Conservation (phyloP, 345 rosid species). For the Brassica incana region DNA sequence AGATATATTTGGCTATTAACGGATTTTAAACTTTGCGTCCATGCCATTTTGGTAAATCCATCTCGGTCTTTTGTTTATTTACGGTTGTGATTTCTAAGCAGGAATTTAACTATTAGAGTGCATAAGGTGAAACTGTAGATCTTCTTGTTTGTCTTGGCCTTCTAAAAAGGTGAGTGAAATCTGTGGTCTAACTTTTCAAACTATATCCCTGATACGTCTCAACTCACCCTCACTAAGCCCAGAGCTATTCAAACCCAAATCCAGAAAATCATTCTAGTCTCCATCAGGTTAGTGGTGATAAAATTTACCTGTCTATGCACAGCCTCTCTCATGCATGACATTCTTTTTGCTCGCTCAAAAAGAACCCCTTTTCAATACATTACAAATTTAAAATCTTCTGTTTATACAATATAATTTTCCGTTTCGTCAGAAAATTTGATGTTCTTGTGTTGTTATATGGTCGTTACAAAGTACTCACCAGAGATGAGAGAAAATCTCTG, state of each 20-base stretch:
- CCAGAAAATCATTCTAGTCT: slow-evolving; percentile 72
- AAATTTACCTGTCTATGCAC: not conserved
- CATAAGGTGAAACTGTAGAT: slow-evolving; percentile 66
- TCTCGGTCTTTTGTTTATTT: slow-evolving; percentile 6
- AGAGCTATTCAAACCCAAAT: slow-evolving; percentile 75
- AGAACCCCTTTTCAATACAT: not conserved
- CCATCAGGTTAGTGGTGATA: slow-evolving; percentile 54
- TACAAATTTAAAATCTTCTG: not conserved
- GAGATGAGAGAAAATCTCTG: not conserved
- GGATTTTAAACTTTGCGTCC: not conserved
- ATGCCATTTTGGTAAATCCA: not conserved
- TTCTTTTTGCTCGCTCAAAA: not conserved
- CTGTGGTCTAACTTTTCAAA: slow-evolving; percentile 57
- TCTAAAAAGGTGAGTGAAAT: slow-evolving; percentile 60
- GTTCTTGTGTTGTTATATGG: not conserved
- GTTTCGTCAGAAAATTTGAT: not conserved
- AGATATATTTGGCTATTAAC: not conserved
- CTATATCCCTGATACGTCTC: slow-evolving; percentile 69
- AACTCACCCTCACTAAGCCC: slow-evolving; percentile 66
- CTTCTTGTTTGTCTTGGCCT: slow-evolving; percentile 68
- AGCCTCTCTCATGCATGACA: not conserved
- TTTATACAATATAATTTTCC: not conserved
- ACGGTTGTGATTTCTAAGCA: slow-evolving; percentile 34
- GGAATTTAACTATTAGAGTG: slow-evolving; percentile 55
- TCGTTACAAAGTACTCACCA: not conserved